These are phyloP conservation scores for Aegilops longissima DNA, from an alignment of 176 grass and related monocot species.

Conservation along the genomic window DNA sequence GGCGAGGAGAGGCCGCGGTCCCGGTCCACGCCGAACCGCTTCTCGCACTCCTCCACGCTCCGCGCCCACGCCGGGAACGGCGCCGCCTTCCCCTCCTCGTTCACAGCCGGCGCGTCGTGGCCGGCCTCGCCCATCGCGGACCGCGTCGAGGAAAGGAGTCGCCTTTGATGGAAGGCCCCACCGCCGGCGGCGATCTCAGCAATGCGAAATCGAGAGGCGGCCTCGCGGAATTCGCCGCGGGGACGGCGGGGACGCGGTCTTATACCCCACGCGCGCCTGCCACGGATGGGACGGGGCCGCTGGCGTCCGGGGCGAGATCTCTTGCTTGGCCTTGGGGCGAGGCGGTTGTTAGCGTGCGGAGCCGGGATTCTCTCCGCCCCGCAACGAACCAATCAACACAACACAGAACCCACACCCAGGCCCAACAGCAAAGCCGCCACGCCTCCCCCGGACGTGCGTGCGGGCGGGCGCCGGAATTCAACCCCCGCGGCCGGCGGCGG, in stretches of 20 bases:
- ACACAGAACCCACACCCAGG: too few species aligned
- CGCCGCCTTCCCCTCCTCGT: not conserved
- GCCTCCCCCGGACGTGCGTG: not conserved
- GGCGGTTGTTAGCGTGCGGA: constrained; percentile 8
- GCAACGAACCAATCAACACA: not conserved
- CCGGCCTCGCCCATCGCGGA: constrained; percentile 65
- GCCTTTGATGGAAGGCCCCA: not conserved
- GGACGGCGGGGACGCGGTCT: not conserved
- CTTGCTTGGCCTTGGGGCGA: not conserved
- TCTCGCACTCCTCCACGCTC: constrained; percentile 59
- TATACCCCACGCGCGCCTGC: not conserved
- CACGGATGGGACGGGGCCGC: not conserved
- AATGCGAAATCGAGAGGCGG: not conserved
- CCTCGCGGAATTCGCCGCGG: not conserved
- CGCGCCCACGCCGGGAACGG: constrained; percentile 85
- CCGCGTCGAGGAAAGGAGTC: too few species aligned
- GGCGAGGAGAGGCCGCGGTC: constrained; percentile 34
- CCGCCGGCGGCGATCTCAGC: not conserved
- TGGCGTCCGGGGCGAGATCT: constrained; percentile 3
- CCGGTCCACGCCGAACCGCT: not conserved
- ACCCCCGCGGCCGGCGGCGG: not conserved
- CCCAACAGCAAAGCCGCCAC: not conserved
- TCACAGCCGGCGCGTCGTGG: constrained; percentile 18
- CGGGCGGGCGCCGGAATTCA: not conserved
- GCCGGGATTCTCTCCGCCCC: not conserved